phyloP scores from a whole-genome alignment of 768 basidiomycete genomes.

The Coprinellus micaceus region DNA sequence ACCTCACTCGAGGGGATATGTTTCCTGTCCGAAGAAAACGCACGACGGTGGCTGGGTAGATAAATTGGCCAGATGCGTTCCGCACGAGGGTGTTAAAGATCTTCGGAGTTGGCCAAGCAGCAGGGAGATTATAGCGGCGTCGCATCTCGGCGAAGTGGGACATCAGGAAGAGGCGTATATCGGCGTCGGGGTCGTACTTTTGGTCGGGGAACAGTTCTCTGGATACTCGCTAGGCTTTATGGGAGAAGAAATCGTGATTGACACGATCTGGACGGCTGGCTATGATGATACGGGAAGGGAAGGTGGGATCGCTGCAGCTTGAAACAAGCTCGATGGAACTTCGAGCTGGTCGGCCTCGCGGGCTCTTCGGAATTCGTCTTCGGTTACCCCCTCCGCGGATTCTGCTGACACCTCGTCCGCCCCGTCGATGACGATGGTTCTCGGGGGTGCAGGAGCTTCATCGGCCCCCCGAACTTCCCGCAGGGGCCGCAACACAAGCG shows the following conservation, averaged over 20 bases:
- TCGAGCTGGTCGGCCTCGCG: background rate
- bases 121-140: constrained; percentile 2
- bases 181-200: background rate
- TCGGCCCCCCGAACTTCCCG: too few species aligned
- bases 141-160: background rate
- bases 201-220: background rate
- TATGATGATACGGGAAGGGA: background rate
- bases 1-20: background rate
- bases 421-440: too few species aligned
- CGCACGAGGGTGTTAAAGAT: constrained; percentile 5
- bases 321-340: background rate
- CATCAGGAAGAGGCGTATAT: background rate
- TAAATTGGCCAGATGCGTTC: constrained; percentile 8
- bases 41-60: constrained; percentile 4
- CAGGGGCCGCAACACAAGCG: too few species aligned
- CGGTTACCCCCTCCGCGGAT: too few species aligned
- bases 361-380: too few species aligned
- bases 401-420: too few species aligned
- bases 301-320: too few species aligned
- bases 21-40: constrained; percentile 5
- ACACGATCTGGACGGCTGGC: constrained; percentile 6
- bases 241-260: background rate
- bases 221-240: background rate
- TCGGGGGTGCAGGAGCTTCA: too few species aligned
- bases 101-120: background rate